Conservation (phyloP, 768 basidiomycete genomes). For the Boletus tomentosulus region DNA sequence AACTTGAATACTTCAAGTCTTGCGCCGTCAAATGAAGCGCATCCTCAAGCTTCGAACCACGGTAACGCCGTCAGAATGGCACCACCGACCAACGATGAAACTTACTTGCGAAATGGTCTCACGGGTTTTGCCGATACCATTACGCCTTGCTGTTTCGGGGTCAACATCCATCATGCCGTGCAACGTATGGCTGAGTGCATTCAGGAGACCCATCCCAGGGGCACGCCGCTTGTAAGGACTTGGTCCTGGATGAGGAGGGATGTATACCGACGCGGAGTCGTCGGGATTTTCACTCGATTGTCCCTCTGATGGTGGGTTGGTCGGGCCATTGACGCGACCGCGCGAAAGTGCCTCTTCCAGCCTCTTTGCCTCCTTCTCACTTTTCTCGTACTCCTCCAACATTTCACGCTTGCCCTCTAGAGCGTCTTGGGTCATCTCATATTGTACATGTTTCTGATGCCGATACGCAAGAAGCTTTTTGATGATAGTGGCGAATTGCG, state of each 20-base stretch:
- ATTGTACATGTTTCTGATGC: conserved; percentile 97
- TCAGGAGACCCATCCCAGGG: conserved; percentile 83
- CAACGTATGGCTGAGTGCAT: conserved; percentile 88
- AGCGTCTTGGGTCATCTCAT: conserved; percentile 92
- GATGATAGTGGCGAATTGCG: conserved; percentile 92
- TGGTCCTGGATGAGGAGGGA: conserved; percentile 79
- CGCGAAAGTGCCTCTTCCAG: conserved; percentile 82
- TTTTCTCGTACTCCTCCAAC: conserved; percentile 87
- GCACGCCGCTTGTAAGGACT: conserved; percentile 59
- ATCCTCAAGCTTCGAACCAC: conserved; percentile 74
- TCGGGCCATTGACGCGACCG: conserved; percentile 38
- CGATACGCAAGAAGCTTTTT: conserved; percentile 91
- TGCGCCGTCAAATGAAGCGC: conserved; percentile 88
- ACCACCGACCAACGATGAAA: conserved; percentile 11
- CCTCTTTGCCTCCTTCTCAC: conserved; percentile 84
- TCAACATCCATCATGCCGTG: conserved; percentile 99
- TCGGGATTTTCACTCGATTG: conserved; percentile 35
- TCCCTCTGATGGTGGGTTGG: conserved; percentile 25
- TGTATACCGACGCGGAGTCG: conserved; percentile 44
- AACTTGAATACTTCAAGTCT: conserved; percentile 94
- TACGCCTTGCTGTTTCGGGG: conserved; percentile 92
- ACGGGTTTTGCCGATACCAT: conserved; percentile 88
- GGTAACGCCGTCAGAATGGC: conserved; percentile 11
- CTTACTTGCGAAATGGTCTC: conserved; percentile 92
- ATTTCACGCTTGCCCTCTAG: conserved; percentile 81